Conservation (phyloP, 148 eudicot species). For the Chenopodium formosanum region DNA sequence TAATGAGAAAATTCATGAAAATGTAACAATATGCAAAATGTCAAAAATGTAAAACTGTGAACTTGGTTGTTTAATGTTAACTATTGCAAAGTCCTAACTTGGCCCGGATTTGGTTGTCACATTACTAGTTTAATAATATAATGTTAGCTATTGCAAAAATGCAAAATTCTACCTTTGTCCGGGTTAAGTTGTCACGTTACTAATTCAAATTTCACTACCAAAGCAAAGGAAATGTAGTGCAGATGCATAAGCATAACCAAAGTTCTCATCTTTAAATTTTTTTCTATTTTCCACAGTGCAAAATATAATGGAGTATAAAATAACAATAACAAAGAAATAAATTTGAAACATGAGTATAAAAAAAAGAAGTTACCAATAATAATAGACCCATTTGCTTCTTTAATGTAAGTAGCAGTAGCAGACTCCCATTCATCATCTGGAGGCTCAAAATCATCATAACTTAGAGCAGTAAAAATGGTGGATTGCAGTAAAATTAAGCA, state of each 20-base stretch:
- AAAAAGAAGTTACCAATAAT: slow-evolving; percentile 41
- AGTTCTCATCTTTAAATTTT: neutral
- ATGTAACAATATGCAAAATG: too few relatives aligned
- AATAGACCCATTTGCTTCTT: slow-evolving; percentile 49
- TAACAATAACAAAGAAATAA: neutral
- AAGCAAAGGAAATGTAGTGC: too few relatives aligned
- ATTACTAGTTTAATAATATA: too few relatives aligned
- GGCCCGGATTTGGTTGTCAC: too few relatives aligned
- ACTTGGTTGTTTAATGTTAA: too few relatives aligned
- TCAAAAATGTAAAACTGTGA: too few relatives aligned
- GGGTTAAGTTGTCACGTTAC: neutral
- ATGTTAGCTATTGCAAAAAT: too few relatives aligned
- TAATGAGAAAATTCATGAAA: neutral
- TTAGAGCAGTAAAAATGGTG: slow-evolving; percentile 12
- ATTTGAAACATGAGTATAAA: too few relatives aligned
- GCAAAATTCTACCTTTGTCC: too few relatives aligned
- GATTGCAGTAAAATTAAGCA: slow-evolving; percentile 26
- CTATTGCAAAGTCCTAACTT: too few relatives aligned
- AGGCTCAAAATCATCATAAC: slow-evolving; percentile 37
- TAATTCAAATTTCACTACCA: neutral
- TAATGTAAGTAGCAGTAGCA: slow-evolving; percentile 55
- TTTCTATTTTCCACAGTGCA: neutral
- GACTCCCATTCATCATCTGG: slow-evolving; percentile 52
- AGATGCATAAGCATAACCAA: neutral
- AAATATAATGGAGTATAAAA: neutral